These are phyloP conservation scores for Nemania sp. DNA, from an alignment of 2,329 filamentous ascomycete species.

Conservation along the genomic window DNA sequence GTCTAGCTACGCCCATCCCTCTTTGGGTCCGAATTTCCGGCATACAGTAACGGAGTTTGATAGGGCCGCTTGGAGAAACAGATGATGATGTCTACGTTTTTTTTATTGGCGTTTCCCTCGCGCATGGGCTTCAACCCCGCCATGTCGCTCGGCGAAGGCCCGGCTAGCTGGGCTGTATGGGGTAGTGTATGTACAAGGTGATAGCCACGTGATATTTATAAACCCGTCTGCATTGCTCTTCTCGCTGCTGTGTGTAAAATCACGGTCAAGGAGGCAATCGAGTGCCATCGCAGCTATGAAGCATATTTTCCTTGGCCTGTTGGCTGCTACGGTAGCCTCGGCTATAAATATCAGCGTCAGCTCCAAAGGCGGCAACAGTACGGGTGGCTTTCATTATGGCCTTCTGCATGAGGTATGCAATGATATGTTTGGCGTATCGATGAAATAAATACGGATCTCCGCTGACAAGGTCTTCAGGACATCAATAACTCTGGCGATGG, in stretches of 20 bases:
- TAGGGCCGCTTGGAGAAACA: conserved; percentile 19
- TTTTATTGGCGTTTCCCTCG: conserved; percentile 10
- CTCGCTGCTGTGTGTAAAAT: neutral
- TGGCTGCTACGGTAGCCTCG: conserved; percentile 29
- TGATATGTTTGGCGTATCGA: neutral
- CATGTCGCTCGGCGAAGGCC: neutral
- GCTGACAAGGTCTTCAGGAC: conserved; percentile 47
- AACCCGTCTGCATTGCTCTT: neutral
- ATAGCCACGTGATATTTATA: conserved; percentile 8
- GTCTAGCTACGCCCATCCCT: conserved; percentile 8
- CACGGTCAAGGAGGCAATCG: neutral
- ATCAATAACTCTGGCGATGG: conserved; percentile 73
- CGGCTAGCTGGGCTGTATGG: neutral
- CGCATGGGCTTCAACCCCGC: neutral
- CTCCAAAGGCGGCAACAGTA: conserved; percentile 46
- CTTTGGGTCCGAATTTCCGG: neutral
- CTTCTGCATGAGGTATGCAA: conserved; percentile 48
- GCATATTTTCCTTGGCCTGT: conserved; percentile 25
- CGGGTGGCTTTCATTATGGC: conserved; percentile 50
- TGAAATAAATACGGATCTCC: neutral
- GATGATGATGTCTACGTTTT: conserved; percentile 18
- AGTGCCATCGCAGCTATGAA: conserved; percentile 29
- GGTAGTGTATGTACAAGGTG: neutral
- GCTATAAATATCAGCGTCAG: conserved; percentile 45
- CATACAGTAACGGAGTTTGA: neutral